phyloP scores from a whole-genome alignment of 139 green algal species.

The Dunaliella primolecta region DNA sequence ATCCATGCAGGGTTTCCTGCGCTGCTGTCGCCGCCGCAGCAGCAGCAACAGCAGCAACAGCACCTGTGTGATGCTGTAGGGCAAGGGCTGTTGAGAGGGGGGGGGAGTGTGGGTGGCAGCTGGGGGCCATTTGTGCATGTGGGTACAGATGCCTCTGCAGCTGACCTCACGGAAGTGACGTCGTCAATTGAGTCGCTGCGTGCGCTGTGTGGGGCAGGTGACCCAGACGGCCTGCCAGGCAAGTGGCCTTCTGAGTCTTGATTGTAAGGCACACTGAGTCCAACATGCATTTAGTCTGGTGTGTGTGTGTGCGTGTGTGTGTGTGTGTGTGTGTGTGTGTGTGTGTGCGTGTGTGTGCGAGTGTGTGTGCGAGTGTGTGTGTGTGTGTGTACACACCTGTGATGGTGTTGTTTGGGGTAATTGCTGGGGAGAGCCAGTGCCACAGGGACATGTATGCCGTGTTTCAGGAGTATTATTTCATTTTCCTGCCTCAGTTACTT shows the following conservation, averaged over 20 bases:
- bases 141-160: background rate
- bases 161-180: background rate
- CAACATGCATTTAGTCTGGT: too few relatives aligned
- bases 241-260: background rate
- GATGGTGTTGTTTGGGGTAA: background rate
- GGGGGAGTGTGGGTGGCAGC: too few relatives aligned
- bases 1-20: too few relatives aligned
- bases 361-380: constrained; percentile 12
- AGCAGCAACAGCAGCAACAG: background rate
- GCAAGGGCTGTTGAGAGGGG: background rate
- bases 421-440: too few relatives aligned
- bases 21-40: background rate
- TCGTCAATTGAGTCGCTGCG: background rate
- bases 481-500: too few relatives aligned
- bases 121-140: too few relatives aligned
- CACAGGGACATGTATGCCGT: too few relatives aligned
- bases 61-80: background rate
- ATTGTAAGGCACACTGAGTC: too few relatives aligned
- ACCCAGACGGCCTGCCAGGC: background rate
- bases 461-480: too few relatives aligned
- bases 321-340: constrained; percentile 11
- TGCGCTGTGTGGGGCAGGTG: too few relatives aligned
- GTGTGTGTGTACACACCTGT: constrained; percentile 7
- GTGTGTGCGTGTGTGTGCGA: constrained; percentile 16
- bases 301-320: constrained; percentile 16